phyloP scores from a whole-genome alignment of 192 early-diverging fungal genomes.

The Entophlyctis luteolus region DNA sequence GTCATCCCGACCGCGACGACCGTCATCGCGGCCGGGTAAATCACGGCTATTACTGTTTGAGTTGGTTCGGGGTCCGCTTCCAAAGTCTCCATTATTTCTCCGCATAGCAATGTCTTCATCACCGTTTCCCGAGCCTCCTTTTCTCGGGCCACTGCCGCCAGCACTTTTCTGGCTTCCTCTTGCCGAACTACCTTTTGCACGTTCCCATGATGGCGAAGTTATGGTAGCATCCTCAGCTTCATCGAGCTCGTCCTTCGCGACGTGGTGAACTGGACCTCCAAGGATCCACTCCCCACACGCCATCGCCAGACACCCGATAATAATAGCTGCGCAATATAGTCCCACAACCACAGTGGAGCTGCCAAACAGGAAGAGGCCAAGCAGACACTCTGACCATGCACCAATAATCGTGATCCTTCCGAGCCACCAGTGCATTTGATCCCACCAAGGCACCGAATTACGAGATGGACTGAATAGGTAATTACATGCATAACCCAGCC shows the following conservation, averaged over 20 bases:
- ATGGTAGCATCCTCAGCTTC: not conserved
- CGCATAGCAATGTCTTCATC: no score
- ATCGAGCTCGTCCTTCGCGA: not conserved
- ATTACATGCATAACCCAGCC: slow-evolving; percentile 33
- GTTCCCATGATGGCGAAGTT: not conserved
- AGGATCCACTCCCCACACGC: not conserved
- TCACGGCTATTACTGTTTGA: no score
- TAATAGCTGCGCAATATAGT: not conserved
- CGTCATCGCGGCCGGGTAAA: no score
- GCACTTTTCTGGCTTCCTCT: no score
- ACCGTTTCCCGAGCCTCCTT: no score
- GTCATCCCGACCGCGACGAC: no score
- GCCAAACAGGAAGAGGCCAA: not conserved
- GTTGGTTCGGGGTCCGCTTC: no score
- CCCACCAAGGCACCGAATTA: slow-evolving; percentile 35
- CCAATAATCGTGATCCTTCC: slow-evolving; percentile 26
- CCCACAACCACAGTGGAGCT: slow-evolving; percentile 6
- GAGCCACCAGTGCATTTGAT: slow-evolving; percentile 48
- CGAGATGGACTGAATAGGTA: slow-evolving; percentile 25
- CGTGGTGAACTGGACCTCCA: slow-evolving; percentile 14
- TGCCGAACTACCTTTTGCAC: no score
- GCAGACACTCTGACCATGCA: slow-evolving; percentile 1
- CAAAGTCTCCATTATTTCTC: no score
- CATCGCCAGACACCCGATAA: slow-evolving; percentile 1
- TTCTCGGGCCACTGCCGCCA: no score